phyloP scores from a whole-genome alignment of 495 filamentous ascomycete species.

The Paragyromitra xinjiangensis region DNA sequence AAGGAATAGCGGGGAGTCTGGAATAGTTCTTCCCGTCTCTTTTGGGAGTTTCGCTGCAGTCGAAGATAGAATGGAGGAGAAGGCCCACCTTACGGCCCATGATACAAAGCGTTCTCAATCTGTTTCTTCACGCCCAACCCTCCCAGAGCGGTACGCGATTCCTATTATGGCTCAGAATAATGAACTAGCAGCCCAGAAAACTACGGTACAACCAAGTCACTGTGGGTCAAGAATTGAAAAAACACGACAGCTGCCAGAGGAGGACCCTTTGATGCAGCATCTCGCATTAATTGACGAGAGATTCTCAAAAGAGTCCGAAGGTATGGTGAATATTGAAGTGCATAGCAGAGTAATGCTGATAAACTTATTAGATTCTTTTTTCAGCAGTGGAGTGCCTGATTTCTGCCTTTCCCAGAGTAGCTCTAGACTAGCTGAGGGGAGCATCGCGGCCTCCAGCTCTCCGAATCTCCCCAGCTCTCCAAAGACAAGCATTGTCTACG shows the following conservation, averaged over 20 bases:
- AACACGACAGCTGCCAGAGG: not conserved
- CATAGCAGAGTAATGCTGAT: conserved; percentile 10
- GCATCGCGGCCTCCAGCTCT: conserved; percentile 1
- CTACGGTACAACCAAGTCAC: not conserved
- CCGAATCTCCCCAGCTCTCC: not conserved
- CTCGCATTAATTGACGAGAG: conserved; percentile 33
- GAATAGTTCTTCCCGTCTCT: not conserved
- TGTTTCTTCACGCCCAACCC: conserved; percentile 12
- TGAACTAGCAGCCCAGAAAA: not conserved
- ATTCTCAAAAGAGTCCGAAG: conserved; percentile 29
- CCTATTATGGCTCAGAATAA: conserved; percentile 3
- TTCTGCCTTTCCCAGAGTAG: conserved; percentile 8
- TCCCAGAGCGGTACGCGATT: conserved; percentile 26
- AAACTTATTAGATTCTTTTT: not conserved
- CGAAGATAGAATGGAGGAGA: not conserved
- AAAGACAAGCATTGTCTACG: not conserved
- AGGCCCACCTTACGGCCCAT: not conserved
- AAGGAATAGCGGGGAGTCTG: not conserved
- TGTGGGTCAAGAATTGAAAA: not conserved
- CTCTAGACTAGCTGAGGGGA: conserved; percentile 20
- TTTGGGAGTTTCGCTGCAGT: not conserved
- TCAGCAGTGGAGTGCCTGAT: not conserved
- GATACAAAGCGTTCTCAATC: not conserved
- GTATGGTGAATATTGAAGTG: not conserved
- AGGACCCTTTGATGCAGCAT: conserved; percentile 30